phyloP scores from a whole-genome alignment of 2,329 filamentous ascomycete species.

The Cladosporium cucumerinum region DNA sequence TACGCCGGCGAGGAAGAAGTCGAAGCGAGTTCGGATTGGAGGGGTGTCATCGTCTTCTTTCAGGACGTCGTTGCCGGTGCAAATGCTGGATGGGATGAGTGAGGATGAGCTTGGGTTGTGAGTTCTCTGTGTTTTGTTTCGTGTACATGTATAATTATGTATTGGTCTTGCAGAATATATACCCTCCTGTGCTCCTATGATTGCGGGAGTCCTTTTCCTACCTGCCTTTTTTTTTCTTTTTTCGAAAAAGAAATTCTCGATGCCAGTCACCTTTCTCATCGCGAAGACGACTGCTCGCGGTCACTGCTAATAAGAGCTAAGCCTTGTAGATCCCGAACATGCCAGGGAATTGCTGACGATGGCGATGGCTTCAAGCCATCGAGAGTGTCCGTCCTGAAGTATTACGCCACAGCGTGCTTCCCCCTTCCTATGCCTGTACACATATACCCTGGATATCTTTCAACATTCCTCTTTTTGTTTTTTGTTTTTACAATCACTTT shows the following conservation, averaged over 20 bases:
- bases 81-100: slow-evolving; percentile 18
- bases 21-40: background rate
- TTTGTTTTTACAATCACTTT: background rate
- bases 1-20: background rate
- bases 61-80: background rate
- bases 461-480: background rate
- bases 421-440: background rate
- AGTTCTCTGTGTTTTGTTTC: background rate
- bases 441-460: background rate
- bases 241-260: too few relatives aligned
- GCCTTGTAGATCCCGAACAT: too few relatives aligned
- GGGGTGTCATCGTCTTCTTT: background rate
- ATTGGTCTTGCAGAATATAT: background rate
- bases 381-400: background rate
- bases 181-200: background rate
- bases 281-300: background rate
- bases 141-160: background rate
- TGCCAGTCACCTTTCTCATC: too few relatives aligned
- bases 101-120: slow-evolving; percentile 32
- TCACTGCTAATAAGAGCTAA: too few relatives aligned
- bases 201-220: background rate
- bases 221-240: too few relatives aligned
- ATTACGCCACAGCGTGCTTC: background rate
- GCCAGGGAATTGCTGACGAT: too few relatives aligned
- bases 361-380: too few relatives aligned